Base-by-base conservation (phyloP, 768 basidiomycete species). In the Cytidiella melzeri region DNA sequence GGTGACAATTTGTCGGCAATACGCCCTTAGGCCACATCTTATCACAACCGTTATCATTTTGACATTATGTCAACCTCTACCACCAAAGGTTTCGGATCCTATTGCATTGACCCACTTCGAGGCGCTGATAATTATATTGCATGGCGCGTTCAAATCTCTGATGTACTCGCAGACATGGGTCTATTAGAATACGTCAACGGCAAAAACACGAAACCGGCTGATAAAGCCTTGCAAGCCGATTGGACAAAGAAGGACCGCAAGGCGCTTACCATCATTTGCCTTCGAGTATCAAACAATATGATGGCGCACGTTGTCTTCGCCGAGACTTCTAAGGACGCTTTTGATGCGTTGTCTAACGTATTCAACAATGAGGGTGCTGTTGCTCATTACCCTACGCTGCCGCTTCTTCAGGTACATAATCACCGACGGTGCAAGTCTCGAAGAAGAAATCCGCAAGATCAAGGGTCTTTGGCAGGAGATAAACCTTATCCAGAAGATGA, bases 211-310 rank as follows among this genome's bases (percentile, higher is more conserved):
- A 30, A 12, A 9, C 27, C 38, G 25, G 11, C 25, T n/a, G 28
- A 6, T 11, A 47, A 19, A 11, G 11, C 38, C 13, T 4, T 23
- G 5, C 9, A 7, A 7, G 15, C 30, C 15, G 25, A 10, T 6
- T 70, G 66, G 70, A 48, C 55, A 5, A 42, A 52, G 25, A 62
- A 62, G 43, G 65, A 70, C 52, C 49, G 55, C 9, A 60, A 61
- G 54, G 67, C 67, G 18, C 59, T 65, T 2, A 61, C 60, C 21
- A 50, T 55, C 2, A 69, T 71, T 37, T 47, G 64, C 19, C 53
- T 67, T 25, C 57, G 55, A 21, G 56, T 69, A 26, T 61, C 54
- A 7, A 57, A 67, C 44, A 45, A 39, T 1, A 53, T 60, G 9
- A 54, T 71, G 27, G 63, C 64, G 0, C 61, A 68, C 51, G 59